A percentile compares a stretch with the other conserved stretches of the same genome.
Evolutionary conservation across 345 rosid species (phyloP).

Genomic region (Balakata baccata): DNA sequence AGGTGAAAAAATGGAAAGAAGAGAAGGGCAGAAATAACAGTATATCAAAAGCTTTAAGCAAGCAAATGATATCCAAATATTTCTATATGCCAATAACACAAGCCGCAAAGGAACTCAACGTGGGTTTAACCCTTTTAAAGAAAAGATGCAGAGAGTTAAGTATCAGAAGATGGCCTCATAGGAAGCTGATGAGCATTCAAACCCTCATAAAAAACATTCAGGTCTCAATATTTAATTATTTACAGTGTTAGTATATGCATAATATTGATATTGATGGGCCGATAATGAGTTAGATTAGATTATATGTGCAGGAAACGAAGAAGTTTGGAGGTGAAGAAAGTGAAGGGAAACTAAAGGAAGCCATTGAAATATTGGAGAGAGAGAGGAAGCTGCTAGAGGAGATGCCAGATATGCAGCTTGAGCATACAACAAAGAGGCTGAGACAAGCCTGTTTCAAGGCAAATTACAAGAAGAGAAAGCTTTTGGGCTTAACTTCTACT

Average conservation of each 20-base stretch:
- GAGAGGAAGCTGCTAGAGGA: conserved; percentile 66
- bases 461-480: conserved; percentile 61
- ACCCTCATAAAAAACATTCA: conserved; percentile 43
- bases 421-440: conserved; percentile 55
- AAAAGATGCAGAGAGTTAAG: conserved; percentile 66
- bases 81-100: conserved; percentile 60
- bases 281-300: background rate
- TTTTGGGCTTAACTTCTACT: conserved; percentile 2
- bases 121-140: conserved; percentile 62
- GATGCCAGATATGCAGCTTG: conserved; percentile 51
- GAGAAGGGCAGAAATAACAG: background rate
- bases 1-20: conserved; percentile 8
- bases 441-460: conserved; percentile 86
- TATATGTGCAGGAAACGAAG: background rate
- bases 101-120: conserved; percentile 60
- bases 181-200: conserved; percentile 58
- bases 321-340: background rate
- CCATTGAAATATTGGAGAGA: conserved; percentile 51
- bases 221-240: conserved; percentile 24
- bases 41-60: conserved; percentile 28
- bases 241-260: background rate
- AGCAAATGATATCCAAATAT: conserved; percentile 36
- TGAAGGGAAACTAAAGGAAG: conserved; percentile 25
- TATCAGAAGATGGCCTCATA: conserved; percentile 61
- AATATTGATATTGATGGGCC: background rate